These are phyloP conservation scores for Cyberlindnera xylosilytica DNA, from an alignment of 805 yeast genomes.

Conservation along the genomic window DNA sequence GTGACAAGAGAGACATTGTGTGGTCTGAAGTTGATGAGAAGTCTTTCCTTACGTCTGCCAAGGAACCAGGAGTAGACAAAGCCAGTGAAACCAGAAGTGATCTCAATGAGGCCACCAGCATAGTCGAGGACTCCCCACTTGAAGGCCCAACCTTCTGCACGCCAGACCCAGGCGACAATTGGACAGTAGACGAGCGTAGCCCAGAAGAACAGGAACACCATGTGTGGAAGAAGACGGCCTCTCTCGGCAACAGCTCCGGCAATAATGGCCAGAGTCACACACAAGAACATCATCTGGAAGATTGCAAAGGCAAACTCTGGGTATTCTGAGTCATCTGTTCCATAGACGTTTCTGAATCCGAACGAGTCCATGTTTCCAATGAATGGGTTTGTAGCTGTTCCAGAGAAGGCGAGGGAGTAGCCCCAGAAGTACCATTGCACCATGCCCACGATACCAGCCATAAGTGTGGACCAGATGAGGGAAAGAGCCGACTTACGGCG, in stretches of 20 bases:
- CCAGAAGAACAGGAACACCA: slow-evolving; percentile 83
- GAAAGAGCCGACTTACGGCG: slow-evolving; percentile 87
- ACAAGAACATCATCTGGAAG: slow-evolving; percentile 87
- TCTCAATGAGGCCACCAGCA: slow-evolving; percentile 98
- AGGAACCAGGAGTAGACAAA: slow-evolving; percentile 78
- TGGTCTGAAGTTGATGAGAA: slow-evolving; percentile 86
- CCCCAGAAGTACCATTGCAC: slow-evolving; percentile 99
- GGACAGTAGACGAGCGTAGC: slow-evolving; percentile 92
- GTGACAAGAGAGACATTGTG: slow-evolving; percentile 92
- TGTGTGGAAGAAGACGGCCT: slow-evolving; percentile 81
- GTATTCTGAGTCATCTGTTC: slow-evolving; percentile 43
- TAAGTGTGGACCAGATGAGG: slow-evolving; percentile 75
- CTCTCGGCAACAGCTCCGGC: slow-evolving; percentile 94
- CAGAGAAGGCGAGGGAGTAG: slow-evolving; percentile 84
- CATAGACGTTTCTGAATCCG: slow-evolving; percentile 72
- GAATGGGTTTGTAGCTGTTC: slow-evolving; percentile 75
- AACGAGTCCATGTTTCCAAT: slow-evolving; percentile 84
- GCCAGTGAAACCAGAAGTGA: slow-evolving; percentile 87
- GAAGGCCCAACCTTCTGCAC: slow-evolving; percentile 88
- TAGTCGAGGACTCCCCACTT: slow-evolving; percentile 91
- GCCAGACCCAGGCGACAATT: slow-evolving; percentile 95
- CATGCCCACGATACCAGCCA: slow-evolving; percentile 68
- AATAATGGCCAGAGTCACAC: slow-evolving; percentile 88
- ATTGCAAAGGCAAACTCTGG: slow-evolving; percentile 85
- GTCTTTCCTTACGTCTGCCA: slow-evolving; percentile 72